phyloP scores from a whole-genome alignment of 257 asterid species.

The Henckelia pumila region DNA sequence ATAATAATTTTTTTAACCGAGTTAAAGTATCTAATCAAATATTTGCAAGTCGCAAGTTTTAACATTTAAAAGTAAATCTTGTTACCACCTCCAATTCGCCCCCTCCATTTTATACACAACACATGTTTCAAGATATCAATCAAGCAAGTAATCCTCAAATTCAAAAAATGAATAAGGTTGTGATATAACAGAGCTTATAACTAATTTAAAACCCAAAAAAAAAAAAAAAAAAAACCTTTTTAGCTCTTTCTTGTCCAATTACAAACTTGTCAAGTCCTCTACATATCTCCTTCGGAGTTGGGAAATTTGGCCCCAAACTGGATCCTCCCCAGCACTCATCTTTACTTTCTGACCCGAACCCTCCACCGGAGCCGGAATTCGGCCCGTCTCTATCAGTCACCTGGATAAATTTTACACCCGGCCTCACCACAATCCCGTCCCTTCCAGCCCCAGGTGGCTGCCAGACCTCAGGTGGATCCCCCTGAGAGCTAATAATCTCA shows the following conservation, averaged over 20 bases:
- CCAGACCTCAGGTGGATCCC: slow-evolving; percentile 99
- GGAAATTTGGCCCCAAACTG: slow-evolving; percentile 67
- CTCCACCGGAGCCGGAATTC: slow-evolving; percentile 54
- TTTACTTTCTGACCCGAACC: slow-evolving; percentile 47
- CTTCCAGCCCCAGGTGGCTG: slow-evolving; percentile 77
- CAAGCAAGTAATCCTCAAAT: slow-evolving; percentile 14
- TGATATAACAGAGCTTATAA: neutral
- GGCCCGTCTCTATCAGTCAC: slow-evolving; percentile 48
- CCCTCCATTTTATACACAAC: neutral
- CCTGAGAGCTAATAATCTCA: slow-evolving; percentile 52
- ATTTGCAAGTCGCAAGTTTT: slow-evolving; percentile 8
- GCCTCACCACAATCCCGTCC: slow-evolving; percentile 72
- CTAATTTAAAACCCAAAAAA: neutral
- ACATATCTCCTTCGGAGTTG: slow-evolving; percentile 95
- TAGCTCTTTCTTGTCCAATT: slow-evolving; percentile 95
- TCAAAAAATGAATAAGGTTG: neutral
- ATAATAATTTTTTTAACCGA: neutral
- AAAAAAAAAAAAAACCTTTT: slow-evolving; percentile 51
- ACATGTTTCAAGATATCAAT: neutral
- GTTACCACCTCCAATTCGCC: slow-evolving; percentile 2
- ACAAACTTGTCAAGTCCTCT: slow-evolving; percentile 96
- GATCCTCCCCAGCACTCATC: slow-evolving; percentile 95
- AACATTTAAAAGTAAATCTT: slow-evolving; percentile 9
- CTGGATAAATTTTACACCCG: slow-evolving; percentile 65
- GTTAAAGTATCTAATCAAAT: slow-evolving; percentile 2